A percentile compares a stretch with the other conserved stretches of the same genome.
These are phyloP conservation scores for Conoideocrella luteorostrata DNA, from an alignment of 2,329 filamentous ascomycete species.

Conservation along the genomic window DNA sequence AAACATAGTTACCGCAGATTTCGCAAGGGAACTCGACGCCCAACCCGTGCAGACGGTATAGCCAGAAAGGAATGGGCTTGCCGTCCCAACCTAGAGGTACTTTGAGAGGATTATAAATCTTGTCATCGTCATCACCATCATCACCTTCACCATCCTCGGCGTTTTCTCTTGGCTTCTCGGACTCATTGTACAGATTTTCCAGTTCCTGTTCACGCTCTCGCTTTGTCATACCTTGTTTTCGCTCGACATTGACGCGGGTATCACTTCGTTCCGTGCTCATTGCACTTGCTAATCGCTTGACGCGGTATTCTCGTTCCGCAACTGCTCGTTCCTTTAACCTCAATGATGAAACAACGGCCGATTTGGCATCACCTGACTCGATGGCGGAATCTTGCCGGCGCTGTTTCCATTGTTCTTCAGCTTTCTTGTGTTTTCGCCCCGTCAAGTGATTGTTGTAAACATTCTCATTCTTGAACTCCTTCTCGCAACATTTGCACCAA, in stretches of 20 bases:
- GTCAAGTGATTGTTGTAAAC: conserved; percentile 85
- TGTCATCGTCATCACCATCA: conserved; percentile 73
- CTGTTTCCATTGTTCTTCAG: conserved; percentile 59
- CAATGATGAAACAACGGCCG: conserved; percentile 30
- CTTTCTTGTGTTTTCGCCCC: conserved; percentile 78
- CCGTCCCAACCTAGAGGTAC: conserved; percentile 95
- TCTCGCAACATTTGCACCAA: conserved; percentile 89
- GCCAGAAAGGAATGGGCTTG: conserved; percentile 97
- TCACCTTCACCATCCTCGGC: conserved; percentile 58
- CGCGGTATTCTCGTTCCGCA: conserved; percentile 78
- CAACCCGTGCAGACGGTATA: conserved; percentile 92
- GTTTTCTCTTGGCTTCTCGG: conserved; percentile 24
- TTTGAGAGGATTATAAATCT: conserved; percentile 94
- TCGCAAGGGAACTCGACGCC: conserved; percentile 95
- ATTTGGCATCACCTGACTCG: conserved; percentile 19
- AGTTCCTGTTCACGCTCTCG: conserved; percentile 90
- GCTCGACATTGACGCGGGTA: conserved; percentile 90
- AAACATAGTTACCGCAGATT: conserved; percentile 97
- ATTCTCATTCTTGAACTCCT: conserved; percentile 91
- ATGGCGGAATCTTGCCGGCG: conserved; percentile 33
- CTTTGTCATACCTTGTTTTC: conserved; percentile 95
- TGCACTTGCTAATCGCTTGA: conserved; percentile 70
- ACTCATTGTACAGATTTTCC: conserved; percentile 65
- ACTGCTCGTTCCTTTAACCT: conserved; percentile 83
- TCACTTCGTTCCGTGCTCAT: conserved; percentile 86